Conservation (phyloP, 495 filamentous ascomycete genomes). For the Neohortaea acidophila region DNA sequence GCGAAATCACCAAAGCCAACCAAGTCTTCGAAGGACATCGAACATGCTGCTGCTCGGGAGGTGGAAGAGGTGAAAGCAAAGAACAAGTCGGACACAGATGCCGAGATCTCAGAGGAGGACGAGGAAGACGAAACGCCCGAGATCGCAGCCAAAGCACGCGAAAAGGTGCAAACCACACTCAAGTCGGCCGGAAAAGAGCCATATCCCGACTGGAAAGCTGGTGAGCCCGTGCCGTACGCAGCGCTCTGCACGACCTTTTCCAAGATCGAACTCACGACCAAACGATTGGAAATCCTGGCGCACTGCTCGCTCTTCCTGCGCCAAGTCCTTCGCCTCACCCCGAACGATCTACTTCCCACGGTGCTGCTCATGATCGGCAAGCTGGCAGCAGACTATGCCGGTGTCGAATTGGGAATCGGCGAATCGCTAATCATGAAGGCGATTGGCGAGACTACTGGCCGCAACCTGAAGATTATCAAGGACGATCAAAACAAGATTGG, state of each 20-base stretch:
- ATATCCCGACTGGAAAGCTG: constrained; percentile 86
- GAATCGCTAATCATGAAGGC: constrained; percentile 98
- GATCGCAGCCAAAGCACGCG: constrained; percentile 56
- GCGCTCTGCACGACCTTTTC: constrained; percentile 91
- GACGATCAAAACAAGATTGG: constrained; percentile 90
- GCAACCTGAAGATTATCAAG: constrained; percentile 75
- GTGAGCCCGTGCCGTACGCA: constrained; percentile 82
- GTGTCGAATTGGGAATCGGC: constrained; percentile 90
- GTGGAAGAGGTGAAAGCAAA: background rate
- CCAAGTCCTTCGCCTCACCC: constrained; percentile 83
- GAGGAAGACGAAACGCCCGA: constrained; percentile 67
- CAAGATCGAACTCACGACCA: constrained; percentile 81
- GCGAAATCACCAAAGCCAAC: constrained; percentile 1
- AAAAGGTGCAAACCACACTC: constrained; percentile 70
- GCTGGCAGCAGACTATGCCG: constrained; percentile 87
- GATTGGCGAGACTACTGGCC: constrained; percentile 84
- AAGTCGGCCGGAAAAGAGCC: constrained; percentile 53
- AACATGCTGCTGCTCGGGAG: background rate
- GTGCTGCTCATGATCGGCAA: constrained; percentile 96
- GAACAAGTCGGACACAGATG: constrained; percentile 17
- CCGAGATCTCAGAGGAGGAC: constrained; percentile 28
- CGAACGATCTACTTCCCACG: constrained; percentile 70
- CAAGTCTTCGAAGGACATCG: background rate
- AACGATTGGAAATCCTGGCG: constrained; percentile 69
- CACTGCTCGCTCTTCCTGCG: constrained; percentile 82